Evolutionary conservation across 2,329 filamentous ascomycete species (phyloP).

Genomic region (Ophiostoma tasmaniense): DNA sequence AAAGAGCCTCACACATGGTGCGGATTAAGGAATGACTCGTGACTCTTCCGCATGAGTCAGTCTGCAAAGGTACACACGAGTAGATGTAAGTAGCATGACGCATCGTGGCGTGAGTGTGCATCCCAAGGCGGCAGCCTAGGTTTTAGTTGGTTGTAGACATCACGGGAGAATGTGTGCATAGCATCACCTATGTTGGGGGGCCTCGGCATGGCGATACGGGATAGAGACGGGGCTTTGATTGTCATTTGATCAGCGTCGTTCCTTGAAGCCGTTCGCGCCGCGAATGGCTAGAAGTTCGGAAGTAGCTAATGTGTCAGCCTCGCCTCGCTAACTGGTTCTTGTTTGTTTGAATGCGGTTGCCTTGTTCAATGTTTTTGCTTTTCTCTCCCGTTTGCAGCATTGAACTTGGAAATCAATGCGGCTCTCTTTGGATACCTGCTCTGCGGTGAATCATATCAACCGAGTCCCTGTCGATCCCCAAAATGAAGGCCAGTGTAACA

Average conservation of each 20-base stretch:
- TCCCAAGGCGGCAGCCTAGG: not conserved
- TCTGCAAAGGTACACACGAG: not conserved
- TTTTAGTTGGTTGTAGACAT: not conserved
- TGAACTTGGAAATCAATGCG: too few relatives aligned
- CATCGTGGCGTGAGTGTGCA: not conserved
- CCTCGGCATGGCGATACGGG: not conserved
- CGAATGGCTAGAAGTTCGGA: too few relatives aligned
- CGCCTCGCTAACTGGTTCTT: not conserved
- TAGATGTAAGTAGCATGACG: not conserved
- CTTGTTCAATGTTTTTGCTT: too few relatives aligned
- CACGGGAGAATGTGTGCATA: not conserved
- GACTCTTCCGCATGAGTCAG: not conserved
- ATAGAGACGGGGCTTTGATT: not conserved
- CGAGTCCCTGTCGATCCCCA: too few relatives aligned
- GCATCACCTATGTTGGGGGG: not conserved
- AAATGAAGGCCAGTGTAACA: too few relatives aligned
- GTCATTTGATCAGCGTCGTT: not conserved
- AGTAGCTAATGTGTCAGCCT: too few relatives aligned
- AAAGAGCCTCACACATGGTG: not conserved
- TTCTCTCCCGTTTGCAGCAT: too few relatives aligned
- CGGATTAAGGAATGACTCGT: not conserved
- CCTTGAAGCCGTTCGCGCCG: not conserved
- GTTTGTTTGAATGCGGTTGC: too few relatives aligned
- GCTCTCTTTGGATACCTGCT: too few relatives aligned
- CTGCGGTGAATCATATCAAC: too few relatives aligned